Evolutionary conservation across 1,139 yeast species (phyloP).

Genomic region (Yamadazyma kanchanaburiensis): DNA sequence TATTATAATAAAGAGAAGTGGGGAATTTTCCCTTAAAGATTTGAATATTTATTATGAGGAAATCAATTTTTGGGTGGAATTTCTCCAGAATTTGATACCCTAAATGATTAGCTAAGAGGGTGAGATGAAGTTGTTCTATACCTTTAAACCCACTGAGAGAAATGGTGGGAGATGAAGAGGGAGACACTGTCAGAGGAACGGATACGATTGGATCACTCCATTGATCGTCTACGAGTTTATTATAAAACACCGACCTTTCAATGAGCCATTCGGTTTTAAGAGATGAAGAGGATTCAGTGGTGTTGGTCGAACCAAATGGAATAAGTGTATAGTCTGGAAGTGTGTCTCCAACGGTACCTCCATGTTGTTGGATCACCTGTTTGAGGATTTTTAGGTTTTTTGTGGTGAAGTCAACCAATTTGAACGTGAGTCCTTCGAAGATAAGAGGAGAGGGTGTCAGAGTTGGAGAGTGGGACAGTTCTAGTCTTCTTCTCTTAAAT

Average conservation of each 20-base stretch:
- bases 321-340: conserved; percentile 7
- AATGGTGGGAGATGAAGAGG: conserved; percentile 13
- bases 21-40: conserved; percentile 29
- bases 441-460: too few species aligned
- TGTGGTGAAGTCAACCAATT: conserved; percentile 6
- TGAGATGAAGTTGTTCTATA: conserved; percentile 72
- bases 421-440: conserved; percentile 9
- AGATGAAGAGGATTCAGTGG: not conserved
- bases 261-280: conserved; percentile 80
- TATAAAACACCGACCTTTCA: conserved; percentile 71
- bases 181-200: conserved; percentile 18
- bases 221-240: conserved; percentile 50
- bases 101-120: conserved; percentile 54
- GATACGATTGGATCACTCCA: conserved; percentile 77
- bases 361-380: conserved; percentile 38
- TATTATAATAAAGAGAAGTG: conserved; percentile 24
- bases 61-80: conserved; percentile 55
- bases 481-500: too few species aligned
- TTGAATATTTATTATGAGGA: conserved; percentile 62
- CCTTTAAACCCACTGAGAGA: conserved; percentile 78
- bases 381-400: conserved; percentile 8
- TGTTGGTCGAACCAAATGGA: conserved; percentile 10
- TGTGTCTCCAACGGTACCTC: conserved; percentile 31
- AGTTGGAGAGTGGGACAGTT: too few species aligned
- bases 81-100: conserved; percentile 50